phyloP scores from a whole-genome alignment of 768 basidiomycete species.

The Ephemerocybe angulata region DNA sequence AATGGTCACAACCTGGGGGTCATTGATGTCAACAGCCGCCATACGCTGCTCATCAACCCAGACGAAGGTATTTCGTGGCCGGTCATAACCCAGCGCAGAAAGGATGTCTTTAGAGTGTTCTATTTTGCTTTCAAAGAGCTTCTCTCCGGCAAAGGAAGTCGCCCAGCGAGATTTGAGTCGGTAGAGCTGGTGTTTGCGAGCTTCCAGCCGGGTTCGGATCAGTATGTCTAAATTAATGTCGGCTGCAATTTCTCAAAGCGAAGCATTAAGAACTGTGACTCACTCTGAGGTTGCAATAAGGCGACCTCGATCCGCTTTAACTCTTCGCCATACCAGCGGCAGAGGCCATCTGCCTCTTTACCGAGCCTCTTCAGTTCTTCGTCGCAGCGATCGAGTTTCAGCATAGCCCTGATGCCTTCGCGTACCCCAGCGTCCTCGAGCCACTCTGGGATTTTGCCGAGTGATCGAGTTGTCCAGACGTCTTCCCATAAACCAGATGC shows the following conservation, averaged over 20 bases:
- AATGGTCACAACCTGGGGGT: too few species aligned
- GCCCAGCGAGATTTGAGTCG: not conserved
- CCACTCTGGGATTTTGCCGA: conserved; percentile 23
- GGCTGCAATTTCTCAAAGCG: not conserved
- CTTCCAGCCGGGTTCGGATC: not conserved
- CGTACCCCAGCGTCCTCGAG: conserved; percentile 27
- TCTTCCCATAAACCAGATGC: conserved; percentile 28
- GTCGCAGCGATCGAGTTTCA: conserved; percentile 22
- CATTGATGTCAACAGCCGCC: too few species aligned
- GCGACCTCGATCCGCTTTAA: conserved; percentile 22
- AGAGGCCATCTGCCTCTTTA: conserved; percentile 31
- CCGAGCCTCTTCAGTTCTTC: conserved; percentile 27
- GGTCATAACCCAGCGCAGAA: not conserved
- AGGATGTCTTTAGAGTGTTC: not conserved
- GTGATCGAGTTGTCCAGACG: conserved; percentile 28
- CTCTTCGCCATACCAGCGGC: conserved; percentile 30
- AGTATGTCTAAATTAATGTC: not conserved
- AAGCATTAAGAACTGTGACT: conserved; percentile 5
- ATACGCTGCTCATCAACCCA: too few species aligned
- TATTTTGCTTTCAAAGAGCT: not conserved
- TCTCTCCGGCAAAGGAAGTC: not conserved
- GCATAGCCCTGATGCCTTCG: conserved; percentile 28
- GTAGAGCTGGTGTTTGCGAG: not conserved
- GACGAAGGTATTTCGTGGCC: not conserved
- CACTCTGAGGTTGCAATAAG: conserved; percentile 16